Evolutionary conservation across 495 filamentous ascomycete genomes (phyloP).

Genomic region (Usnea hakonensis): DNA sequence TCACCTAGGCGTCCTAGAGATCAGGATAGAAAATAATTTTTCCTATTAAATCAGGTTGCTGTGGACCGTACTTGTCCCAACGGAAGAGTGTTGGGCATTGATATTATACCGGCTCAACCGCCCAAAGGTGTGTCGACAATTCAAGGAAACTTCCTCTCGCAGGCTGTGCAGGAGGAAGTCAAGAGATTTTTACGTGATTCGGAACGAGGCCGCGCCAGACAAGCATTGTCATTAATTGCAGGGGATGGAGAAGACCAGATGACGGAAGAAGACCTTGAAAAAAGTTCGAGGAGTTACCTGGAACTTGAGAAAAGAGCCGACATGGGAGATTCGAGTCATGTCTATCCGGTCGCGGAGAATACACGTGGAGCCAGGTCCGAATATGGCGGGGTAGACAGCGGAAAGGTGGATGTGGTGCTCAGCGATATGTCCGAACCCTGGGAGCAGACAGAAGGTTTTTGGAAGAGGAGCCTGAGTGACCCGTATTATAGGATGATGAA

Average conservation of each 20-base stretch:
- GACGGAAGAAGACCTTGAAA: constrained; percentile 16
- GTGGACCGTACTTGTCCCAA: constrained; percentile 62
- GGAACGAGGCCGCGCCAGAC: constrained; percentile 44
- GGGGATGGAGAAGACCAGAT: constrained; percentile 31
- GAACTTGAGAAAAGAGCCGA: constrained; percentile 29
- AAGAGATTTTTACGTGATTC: constrained; percentile 64
- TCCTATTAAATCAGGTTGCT: constrained; percentile 56
- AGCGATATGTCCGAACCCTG: constrained; percentile 99
- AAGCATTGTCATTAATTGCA: constrained; percentile 15
- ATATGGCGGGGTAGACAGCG: constrained; percentile 26
- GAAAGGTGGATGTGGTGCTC: constrained; percentile 84
- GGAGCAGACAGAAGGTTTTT: constrained; percentile 67
- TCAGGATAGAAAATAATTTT: neutral
- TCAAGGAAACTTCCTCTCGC: constrained; percentile 82
- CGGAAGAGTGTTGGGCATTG: constrained; percentile 80
- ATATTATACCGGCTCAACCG: constrained; percentile 85
- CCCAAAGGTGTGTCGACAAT: constrained; percentile 84
- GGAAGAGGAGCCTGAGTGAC: constrained; percentile 81
- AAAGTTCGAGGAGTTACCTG: constrained; percentile 25
- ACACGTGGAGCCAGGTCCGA: neutral
- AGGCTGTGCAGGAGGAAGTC: constrained; percentile 62
- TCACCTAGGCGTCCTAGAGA: constrained; percentile 3
- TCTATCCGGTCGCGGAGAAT: neutral
- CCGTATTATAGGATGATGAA: constrained; percentile 98
- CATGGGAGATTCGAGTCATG: neutral